Conservation (phyloP, 2,329 filamentous ascomycete species). For the Pseudogymnoascus sp. region DNA sequence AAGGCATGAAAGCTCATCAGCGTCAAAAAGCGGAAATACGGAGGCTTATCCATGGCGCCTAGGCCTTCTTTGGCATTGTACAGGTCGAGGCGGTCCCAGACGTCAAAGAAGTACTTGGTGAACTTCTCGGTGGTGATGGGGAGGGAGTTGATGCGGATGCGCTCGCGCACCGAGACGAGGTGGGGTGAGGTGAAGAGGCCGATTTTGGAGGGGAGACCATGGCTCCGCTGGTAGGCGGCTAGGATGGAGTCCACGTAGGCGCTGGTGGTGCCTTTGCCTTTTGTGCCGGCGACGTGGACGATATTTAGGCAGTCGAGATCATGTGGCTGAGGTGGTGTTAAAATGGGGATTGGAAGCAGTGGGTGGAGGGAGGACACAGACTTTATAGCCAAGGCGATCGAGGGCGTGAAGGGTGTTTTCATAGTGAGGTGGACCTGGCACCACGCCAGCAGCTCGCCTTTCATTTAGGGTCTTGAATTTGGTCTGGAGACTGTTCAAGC, state of each 20-base stretch:
- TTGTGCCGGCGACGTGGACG: conserved; percentile 84
- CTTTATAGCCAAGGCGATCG: neutral
- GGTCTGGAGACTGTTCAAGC: conserved; percentile 84
- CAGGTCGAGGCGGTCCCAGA: conserved; percentile 53
- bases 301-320: conserved; percentile 18
- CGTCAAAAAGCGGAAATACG: conserved; percentile 54
- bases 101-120: conserved; percentile 69
- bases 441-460: conserved; percentile 62
- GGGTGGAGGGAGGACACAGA: neutral
- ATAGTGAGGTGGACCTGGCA: conserved; percentile 1
- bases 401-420: neutral
- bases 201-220: conserved; percentile 32
- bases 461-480: conserved; percentile 76
- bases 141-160: conserved; percentile 69
- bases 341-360: neutral
- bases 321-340: neutral
- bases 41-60: conserved; percentile 33
- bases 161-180: conserved; percentile 72
- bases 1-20: conserved; percentile 62
- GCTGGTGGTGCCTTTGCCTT: conserved; percentile 85
- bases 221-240: conserved; percentile 41
- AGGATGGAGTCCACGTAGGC: conserved; percentile 77
- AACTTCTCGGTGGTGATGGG: conserved; percentile 64
- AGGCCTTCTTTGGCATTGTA: neutral
- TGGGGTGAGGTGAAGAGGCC: conserved; percentile 85